Percentiles rank a stretch among this genome's conserved stretches.
These are phyloP conservation scores for Nicotiana paniculata DNA, from an alignment of 257 asterid species.

Conservation along the genomic window DNA sequence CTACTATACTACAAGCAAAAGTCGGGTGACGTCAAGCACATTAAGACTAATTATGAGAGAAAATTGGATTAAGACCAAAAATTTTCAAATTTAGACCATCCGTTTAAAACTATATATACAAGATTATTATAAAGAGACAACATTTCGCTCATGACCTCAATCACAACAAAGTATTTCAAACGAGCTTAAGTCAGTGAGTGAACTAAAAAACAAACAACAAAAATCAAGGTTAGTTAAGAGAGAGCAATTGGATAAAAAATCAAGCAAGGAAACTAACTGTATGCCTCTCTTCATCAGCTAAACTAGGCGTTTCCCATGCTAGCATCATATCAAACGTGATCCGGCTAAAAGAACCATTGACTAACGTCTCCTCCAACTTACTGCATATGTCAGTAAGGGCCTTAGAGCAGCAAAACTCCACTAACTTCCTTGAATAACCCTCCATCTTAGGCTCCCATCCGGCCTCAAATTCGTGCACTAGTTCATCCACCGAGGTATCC, in stretches of 20 bases:
- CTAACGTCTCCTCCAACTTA: conserved; percentile 41
- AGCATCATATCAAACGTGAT: conserved; percentile 91
- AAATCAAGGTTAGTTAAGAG: neutral
- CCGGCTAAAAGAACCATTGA: conserved; percentile 58
- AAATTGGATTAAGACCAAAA: neutral
- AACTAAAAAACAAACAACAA: neutral
- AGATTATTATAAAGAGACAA: neutral
- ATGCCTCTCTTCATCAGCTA: conserved; percentile 38
- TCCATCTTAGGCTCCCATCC: conserved; percentile 43
- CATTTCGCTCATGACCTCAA: neutral
- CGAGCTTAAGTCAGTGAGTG: neutral
- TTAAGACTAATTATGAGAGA: neutral
- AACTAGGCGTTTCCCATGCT: conserved; percentile 78
- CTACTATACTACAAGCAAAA: neutral
- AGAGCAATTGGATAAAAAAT: neutral
- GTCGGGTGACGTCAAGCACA: neutral
- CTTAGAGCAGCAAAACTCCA: conserved; percentile 66
- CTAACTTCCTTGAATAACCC: conserved; percentile 53
- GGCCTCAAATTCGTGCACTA: conserved; percentile 53
- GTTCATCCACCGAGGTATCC: conserved; percentile 32
- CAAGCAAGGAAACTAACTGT: neutral
- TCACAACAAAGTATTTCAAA: neutral
- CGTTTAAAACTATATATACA: neutral
- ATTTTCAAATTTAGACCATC: neutral
- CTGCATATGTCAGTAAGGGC: conserved; percentile 47